phyloP scores from a whole-genome alignment of 2,329 filamentous ascomycete genomes.

The Aspergillus sp. region DNA sequence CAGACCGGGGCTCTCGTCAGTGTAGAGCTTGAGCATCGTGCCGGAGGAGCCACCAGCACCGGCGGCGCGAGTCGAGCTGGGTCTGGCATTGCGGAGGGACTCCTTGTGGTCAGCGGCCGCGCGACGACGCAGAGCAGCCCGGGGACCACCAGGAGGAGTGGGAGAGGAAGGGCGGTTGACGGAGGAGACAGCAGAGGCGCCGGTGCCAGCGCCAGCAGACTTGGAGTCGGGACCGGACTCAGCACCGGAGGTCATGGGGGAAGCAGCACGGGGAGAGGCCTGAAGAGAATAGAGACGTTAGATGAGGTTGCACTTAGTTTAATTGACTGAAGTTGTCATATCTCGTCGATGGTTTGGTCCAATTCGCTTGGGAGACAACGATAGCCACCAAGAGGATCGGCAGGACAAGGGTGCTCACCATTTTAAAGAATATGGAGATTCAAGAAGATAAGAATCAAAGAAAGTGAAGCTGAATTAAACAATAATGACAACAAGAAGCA shows the following conservation, averaged over 20 bases:
- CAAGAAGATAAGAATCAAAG: conserved; percentile 18
- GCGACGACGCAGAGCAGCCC: conserved; percentile 91
- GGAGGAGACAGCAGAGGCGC: conserved; percentile 64
- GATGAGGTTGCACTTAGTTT: neutral
- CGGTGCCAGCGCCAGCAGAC: conserved; percentile 42
- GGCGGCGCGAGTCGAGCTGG: conserved; percentile 87
- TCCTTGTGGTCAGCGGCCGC: conserved; percentile 97
- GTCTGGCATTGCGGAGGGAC: conserved; percentile 89
- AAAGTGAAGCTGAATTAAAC: conserved; percentile 25
- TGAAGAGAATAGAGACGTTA: conserved; percentile 19
- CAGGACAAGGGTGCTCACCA: conserved; percentile 22
- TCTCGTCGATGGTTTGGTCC: conserved; percentile 9
- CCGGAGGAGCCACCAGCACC: conserved; percentile 94
- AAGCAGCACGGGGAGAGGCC: conserved; percentile 45
- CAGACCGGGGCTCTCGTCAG: conserved; percentile 93
- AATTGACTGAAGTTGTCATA: conserved; percentile 3
- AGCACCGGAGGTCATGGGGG: conserved; percentile 47
- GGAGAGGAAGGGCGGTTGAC: conserved; percentile 81
- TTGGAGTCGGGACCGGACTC: conserved; percentile 49
- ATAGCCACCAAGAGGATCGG: conserved; percentile 12
- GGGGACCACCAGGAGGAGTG: conserved; percentile 86
- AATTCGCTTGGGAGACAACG: neutral
- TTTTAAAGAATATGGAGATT: conserved; percentile 26
- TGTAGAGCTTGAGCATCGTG: conserved; percentile 99
- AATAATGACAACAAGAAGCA: conserved; percentile 16